Evolutionary conservation across 371 early-diverging fungal species (phyloP).

Genomic region (Syncephalastrum racemosum): DNA sequence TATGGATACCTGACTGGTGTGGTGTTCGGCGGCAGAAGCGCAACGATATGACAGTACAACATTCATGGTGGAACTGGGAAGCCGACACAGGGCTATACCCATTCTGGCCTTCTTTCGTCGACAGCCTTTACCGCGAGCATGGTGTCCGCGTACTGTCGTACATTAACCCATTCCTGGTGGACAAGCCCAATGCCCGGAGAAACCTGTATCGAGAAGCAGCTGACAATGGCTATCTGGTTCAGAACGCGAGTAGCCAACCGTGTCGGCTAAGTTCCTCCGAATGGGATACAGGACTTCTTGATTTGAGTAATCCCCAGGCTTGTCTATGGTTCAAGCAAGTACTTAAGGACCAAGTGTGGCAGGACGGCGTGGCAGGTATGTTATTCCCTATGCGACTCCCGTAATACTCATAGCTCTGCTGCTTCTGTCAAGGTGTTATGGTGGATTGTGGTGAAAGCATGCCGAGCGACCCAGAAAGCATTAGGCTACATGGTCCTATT

Average conservation of each 20-base stretch:
- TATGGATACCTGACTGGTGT: slow-evolving; percentile 53
- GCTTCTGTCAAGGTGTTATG: slow-evolving; percentile 20
- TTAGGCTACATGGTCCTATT: neutral
- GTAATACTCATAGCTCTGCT: no score
- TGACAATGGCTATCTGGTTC: slow-evolving; percentile 34
- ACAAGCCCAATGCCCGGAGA: slow-evolving; percentile 22
- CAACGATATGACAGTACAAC: no score
- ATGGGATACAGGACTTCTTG: slow-evolving; percentile 36
- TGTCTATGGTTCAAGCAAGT: slow-evolving; percentile 43
- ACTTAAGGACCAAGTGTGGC: slow-evolving; percentile 34
- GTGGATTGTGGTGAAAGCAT: slow-evolving; percentile 40
- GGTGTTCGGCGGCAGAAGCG: slow-evolving; percentile 41
- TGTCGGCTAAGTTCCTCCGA: slow-evolving; percentile 19
- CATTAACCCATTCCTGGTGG: slow-evolving; percentile 41
- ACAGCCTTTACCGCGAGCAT: slow-evolving; percentile 17
- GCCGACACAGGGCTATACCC: slow-evolving; percentile 41
- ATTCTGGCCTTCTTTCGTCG: slow-evolving; percentile 40
- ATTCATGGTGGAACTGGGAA: slow-evolving; percentile 57
- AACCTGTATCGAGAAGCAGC: slow-evolving; percentile 39
- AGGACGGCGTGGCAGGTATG: slow-evolving; percentile 33
- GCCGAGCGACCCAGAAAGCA: slow-evolving; percentile 21
- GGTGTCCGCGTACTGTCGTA: slow-evolving; percentile 33
- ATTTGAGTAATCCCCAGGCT: slow-evolving; percentile 44
- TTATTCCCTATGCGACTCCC: no score
- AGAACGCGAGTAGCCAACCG: slow-evolving; percentile 10